Evolutionary conservation across 345 rosid genomes (phyloP), one percentile per base, ranked within the genome.

Genomic region (Cardiospermum halicacabum): DNA sequence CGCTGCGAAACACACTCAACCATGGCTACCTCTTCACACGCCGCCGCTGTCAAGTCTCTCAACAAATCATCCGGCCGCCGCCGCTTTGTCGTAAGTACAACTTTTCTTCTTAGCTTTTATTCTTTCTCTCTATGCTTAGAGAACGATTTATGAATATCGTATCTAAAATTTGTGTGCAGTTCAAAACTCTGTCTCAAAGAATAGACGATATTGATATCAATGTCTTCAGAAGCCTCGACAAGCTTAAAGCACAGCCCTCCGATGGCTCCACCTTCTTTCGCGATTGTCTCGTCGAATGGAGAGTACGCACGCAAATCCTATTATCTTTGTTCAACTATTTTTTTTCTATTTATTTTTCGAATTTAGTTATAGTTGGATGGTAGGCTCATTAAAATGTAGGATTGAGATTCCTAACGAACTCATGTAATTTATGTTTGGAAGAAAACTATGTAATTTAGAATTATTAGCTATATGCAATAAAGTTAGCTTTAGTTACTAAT

Each of bases 221-320:
- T 79, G 89, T 84, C 54, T 84, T 74, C 66, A 69, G 83, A 71
- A 86, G 85, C 83, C 83, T 90, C 48, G 81, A 85, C 40, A 78
- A 76, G 72, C 64, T 80, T 27, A 93, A 90, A 78, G 32, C 77
- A 3, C 85, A 82, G 81, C 97, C 98, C 25, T 84, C 95, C 2
- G 79, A 81, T 30, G 96, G 98, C 13, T 88, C 95, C 37, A 70
- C 94, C 4, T 88, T 90, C 75, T 78, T 90, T 67, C 75, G 79
- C 60, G 98, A 90, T 40, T 84, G 92, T 62, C 97, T 93, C 26
- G 19, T 82, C 3, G 97, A 93, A 75, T 93, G 92, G 89, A 89
- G 93, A 89, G 98, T 89, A 86, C 37, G 87, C 18, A 7, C 51
- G 19, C 9, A n/a, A n/a, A n/a, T n/a, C n/a, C n/a, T n/a, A n/a